Base-by-base conservation (phyloP, 2,329 filamentous ascomycete genomes). In the Chrysoporthe cubensis region DNA sequence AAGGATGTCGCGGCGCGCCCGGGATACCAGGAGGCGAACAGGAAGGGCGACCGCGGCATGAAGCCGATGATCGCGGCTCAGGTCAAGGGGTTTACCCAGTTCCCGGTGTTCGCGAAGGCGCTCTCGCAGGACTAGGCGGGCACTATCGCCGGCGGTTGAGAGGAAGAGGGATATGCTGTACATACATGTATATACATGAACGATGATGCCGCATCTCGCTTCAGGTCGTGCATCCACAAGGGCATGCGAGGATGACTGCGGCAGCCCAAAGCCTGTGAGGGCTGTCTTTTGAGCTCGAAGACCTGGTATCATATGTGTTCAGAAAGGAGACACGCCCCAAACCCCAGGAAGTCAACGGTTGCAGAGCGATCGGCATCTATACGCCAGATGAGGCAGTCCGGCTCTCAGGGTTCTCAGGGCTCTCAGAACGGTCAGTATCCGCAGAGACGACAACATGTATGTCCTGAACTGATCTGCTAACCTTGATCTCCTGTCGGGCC, bases 41-140 rank as follows among this genome's bases (percentile, higher is more conserved):
- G 72, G 50, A 87, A 83, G 76, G 78, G 77, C 0, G 86, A 88
- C 71, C 81, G 83, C 0, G 82, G 75, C 0, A 74, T 86, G 75
- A 76, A 81, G 59, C 21, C 74, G 54, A 66, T 69, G 16, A 69
- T 65, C 52, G 43, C 56, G 21, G 65, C 68, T n/a, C 56, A 48
- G 65, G 68, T 69, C 14, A 59, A 67, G 32, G 65, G 57, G 1
- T 67, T 65, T 16, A 56, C 58, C 4, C 68, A 69, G 46, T 67
- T 69, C 21, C 61, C 37, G 14, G 7, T 21, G 14, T 65, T 69
- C 32, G 62, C 62, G 21, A 57, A 64, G 52, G 21, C 43, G 26
- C 26, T 57, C 2, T 5, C 21, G 18, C 14, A 48, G 2, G 1
- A 48, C 21, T 42, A 16, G 4, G 6, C 21, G 21, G 13, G 50